These are phyloP conservation scores for Neopestalotiopsis rosae DNA, from an alignment of 2,329 filamentous ascomycete genomes.

Conservation along the genomic window DNA sequence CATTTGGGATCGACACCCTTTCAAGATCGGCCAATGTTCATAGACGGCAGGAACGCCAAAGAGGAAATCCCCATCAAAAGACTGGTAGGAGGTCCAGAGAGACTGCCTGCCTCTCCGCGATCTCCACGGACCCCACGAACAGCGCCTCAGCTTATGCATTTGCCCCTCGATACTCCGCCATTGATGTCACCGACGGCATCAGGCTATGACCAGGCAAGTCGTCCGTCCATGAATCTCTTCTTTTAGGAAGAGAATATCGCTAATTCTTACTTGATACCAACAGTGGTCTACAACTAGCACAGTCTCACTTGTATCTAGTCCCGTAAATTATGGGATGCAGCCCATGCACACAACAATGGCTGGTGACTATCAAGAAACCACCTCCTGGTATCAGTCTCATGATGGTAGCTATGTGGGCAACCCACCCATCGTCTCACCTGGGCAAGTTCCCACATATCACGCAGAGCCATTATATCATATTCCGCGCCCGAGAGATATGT, in stretches of 20 bases:
- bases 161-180: constrained; percentile 24
- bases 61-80: constrained; percentile 45
- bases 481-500: background rate
- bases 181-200: constrained; percentile 24
- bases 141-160: constrained; percentile 25
- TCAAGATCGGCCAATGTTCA: constrained; percentile 48
- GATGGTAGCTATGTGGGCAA: constrained; percentile 25
- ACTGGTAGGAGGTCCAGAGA: constrained; percentile 25
- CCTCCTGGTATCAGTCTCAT: constrained; percentile 22
- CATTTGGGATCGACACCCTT: constrained; percentile 47
- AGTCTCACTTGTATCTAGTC: constrained; percentile 27
- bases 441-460: constrained; percentile 21
- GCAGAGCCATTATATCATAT: constrained; percentile 16
- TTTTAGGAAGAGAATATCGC: background rate
- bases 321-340: constrained; percentile 27
- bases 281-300: constrained; percentile 31
- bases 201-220: constrained; percentile 31
- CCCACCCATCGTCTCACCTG: constrained; percentile 21
- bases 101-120: constrained; percentile 24
- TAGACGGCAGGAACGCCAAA: constrained; percentile 48
- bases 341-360: constrained; percentile 21
- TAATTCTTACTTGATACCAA: background rate
- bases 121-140: constrained; percentile 26
- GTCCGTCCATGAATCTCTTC: background rate
- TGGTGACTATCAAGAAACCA: constrained; percentile 23